phyloP scores from a whole-genome alignment of 1,139 yeast species.

The Blastobotrys indianensis region DNA sequence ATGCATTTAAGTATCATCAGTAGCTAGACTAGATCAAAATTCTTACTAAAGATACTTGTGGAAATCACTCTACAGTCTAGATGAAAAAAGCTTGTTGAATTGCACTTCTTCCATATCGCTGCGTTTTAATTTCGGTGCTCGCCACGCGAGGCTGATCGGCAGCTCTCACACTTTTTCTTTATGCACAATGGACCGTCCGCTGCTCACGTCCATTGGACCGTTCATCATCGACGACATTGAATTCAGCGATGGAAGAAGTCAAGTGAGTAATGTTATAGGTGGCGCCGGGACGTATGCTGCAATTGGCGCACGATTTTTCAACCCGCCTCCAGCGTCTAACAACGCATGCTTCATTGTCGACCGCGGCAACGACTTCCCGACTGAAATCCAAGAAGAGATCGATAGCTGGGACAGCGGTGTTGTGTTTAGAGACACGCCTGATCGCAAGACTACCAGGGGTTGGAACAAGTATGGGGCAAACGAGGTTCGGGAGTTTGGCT shows the following conservation, averaged over 20 bases:
- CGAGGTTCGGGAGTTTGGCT: conserved; percentile 50
- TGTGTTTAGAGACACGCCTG: conserved; percentile 45
- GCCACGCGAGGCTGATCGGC: too few species aligned
- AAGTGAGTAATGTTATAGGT: conserved; percentile 60
- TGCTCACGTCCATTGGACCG: conserved; percentile 70
- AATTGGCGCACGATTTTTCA: conserved; percentile 62
- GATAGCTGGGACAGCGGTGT: conserved; percentile 58
- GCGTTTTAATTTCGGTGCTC: too few species aligned
- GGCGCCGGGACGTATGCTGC: conserved; percentile 88
- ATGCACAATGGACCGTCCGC: conserved; percentile 5
- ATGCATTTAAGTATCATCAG: too few species aligned
- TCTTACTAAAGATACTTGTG: too few species aligned
- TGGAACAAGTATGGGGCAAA: conserved; percentile 64
- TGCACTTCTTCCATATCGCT: too few species aligned
- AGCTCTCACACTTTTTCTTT: too few species aligned
- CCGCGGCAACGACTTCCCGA: conserved; percentile 73
- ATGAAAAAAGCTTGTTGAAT: too few species aligned
- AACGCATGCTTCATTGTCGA: conserved; percentile 68
- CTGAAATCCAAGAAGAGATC: conserved; percentile 40
- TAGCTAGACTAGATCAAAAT: too few species aligned
- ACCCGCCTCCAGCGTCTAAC: conserved; percentile 38
- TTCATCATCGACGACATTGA: conserved; percentile 87
- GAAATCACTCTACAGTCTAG: too few species aligned
- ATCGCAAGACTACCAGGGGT: conserved; percentile 71
- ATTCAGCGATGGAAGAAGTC: conserved; percentile 41